These are phyloP conservation scores for Calonectria hongkongensis DNA, from an alignment of 2,329 filamentous ascomycete genomes.

Conservation along the genomic window DNA sequence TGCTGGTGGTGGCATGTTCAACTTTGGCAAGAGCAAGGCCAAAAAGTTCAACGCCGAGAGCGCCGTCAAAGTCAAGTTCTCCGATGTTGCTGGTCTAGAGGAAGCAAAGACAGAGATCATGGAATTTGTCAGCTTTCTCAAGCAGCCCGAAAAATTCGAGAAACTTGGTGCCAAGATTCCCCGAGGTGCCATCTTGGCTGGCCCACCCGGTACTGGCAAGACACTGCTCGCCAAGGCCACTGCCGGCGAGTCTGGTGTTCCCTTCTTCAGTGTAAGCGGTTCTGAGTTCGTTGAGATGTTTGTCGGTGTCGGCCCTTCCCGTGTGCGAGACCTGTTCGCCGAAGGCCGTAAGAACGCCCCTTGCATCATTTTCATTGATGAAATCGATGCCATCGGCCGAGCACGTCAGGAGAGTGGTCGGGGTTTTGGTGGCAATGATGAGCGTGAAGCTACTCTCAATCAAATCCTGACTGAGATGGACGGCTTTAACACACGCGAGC, in stretches of 20 bases:
- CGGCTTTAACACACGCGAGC: conserved; percentile 97
- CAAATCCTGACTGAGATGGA: conserved; percentile 99
- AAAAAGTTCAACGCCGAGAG: conserved; percentile 99
- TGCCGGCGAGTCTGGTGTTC: conserved; percentile 95
- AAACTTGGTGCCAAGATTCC: conserved; percentile 98
- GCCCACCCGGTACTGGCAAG: conserved; percentile 99
- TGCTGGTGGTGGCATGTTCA: conserved; percentile 87
- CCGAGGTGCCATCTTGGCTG: conserved; percentile 95
- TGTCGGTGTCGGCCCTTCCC: conserved; percentile 96
- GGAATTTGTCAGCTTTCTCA: conserved; percentile 98
- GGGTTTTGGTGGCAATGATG: conserved; percentile 91
- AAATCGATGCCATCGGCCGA: conserved; percentile 98
- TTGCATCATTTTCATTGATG: conserved; percentile 99
- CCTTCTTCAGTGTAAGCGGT: conserved; percentile 98
- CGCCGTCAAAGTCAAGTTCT: conserved; percentile 96
- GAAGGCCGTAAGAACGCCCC: conserved; percentile 96
- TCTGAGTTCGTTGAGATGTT: conserved; percentile 99
- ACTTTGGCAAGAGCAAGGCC: conserved; percentile 95
- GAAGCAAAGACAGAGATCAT: conserved; percentile 99
- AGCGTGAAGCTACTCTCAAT: conserved; percentile 96
- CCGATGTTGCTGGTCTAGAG: conserved; percentile 97
- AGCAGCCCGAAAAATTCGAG: conserved; percentile 94
- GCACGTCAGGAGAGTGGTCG: conserved; percentile 85
- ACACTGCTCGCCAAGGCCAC: conserved; percentile 97
- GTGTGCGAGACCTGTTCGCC: conserved; percentile 95